phyloP scores from a whole-genome alignment of 768 basidiomycete genomes.

The Boletus reticulatus region DNA sequence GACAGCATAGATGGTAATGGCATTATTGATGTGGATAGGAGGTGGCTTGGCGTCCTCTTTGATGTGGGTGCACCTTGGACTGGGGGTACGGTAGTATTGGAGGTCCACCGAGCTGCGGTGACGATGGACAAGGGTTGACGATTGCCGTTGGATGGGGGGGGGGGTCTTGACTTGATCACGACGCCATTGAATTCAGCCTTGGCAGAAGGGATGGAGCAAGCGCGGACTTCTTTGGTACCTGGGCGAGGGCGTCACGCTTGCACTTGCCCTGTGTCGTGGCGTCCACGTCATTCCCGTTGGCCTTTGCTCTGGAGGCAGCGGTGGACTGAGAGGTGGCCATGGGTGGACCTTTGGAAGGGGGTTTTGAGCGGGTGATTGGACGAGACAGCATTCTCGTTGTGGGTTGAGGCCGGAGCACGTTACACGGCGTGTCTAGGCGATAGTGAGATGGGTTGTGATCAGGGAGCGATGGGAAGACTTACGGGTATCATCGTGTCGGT shows the following conservation, averaged over 20 bases:
- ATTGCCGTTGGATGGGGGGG: slow-evolving; percentile 19
- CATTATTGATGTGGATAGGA: slow-evolving; percentile 44
- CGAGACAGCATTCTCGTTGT: no score
- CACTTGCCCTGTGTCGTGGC: slow-evolving; percentile 56
- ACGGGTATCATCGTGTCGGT: no score
- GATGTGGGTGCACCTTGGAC: slow-evolving; percentile 23
- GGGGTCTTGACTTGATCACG: slow-evolving; percentile 51
- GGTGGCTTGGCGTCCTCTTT: slow-evolving; percentile 23
- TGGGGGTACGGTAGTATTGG: slow-evolving; percentile 27
- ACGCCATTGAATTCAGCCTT: slow-evolving; percentile 63
- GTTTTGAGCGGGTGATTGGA: slow-evolving; percentile 26
- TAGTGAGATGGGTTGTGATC: not conserved
- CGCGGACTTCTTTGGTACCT: slow-evolving; percentile 67
- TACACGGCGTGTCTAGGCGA: slow-evolving; percentile 57
- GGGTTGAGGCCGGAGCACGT: slow-evolving; percentile 46
- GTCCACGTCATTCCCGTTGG: slow-evolving; percentile 44
- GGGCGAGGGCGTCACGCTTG: slow-evolving; percentile 73
- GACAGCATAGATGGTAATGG: slow-evolving; percentile 49
- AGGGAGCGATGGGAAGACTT: not conserved
- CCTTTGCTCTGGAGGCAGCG: slow-evolving; percentile 36
- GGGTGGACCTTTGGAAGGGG: slow-evolving; percentile 38
- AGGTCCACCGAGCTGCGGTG: slow-evolving; percentile 40
- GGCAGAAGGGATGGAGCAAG: slow-evolving; percentile 31
- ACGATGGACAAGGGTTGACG: slow-evolving; percentile 60
- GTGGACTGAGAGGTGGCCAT: slow-evolving; percentile 36